Base-by-base conservation (phyloP, 1,139 yeast species). In the Hanseniaspora uvarum region DNA sequence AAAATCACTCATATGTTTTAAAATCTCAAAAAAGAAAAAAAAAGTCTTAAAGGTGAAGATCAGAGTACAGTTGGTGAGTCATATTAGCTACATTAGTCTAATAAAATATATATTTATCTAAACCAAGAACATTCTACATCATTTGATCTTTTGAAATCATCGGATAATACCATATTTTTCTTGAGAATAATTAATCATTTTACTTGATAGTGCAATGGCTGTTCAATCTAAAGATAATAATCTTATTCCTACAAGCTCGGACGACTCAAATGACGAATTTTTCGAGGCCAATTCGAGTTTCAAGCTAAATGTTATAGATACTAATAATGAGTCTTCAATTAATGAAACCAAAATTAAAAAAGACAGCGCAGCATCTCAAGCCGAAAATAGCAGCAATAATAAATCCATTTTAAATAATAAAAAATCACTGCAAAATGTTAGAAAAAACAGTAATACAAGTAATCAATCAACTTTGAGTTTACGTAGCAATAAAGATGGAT, bases 281-380 rank as follows among this genome's bases (percentile, higher is more conserved):
- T 49, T 49, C 43, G 53, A 49, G 11, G 53, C 53, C 5, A 49
- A 49, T 28, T 49, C 53, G 11, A 49, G 53, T 26, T 34, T 41
- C 7, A 38, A 41, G 6, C 10, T 31, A 4, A 49, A 23, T 14
- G 41, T 23, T 12, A 23, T 8, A 23, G 46, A 31, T 12, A 30
- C 14, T 10, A 39, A 39, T 16, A n/a, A 39, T 5, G 44, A 39
- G 4, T 37, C 40, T 7, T 37, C 26, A 3, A 39, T 14, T n/a
- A 16, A n/a, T 19, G 34, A 41, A 12, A 7, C 33, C 8, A 41
- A 16, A 28, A 14, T 12, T 11, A 28, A 28, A 18, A 28, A 28
- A 16, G 36, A 41, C 24, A 16, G 11, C 3, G 11, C 46, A 28
- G 11, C n/a, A 7, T 5, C 34, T 28, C 10, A 7, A 7, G 2